Evolutionary conservation across 352 stramenopile species (phyloP).

Genomic region (Globisporangium echinulatum): DNA sequence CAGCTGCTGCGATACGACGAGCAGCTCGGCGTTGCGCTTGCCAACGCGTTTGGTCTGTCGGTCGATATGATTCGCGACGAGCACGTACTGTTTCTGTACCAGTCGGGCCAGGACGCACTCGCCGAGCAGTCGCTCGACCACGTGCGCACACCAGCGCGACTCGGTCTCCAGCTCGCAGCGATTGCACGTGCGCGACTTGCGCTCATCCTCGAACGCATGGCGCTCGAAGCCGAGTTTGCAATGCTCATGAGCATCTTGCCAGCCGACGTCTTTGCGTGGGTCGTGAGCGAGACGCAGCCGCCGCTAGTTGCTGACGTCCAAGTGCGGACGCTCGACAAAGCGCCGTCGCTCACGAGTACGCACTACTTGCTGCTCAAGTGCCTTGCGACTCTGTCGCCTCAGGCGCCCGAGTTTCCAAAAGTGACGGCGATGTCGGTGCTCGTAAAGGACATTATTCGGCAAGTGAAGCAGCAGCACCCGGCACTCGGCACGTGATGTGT

Average conservation of each 20-base stretch:
- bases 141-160: slow-evolving; percentile 53
- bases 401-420: slow-evolving; percentile 53
- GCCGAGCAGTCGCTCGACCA: slow-evolving; percentile 72
- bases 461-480: slow-evolving; percentile 46
- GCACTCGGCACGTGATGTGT: neutral
- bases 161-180: slow-evolving; percentile 49
- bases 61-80: slow-evolving; percentile 73
- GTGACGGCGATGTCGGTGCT: slow-evolving; percentile 70
- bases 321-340: slow-evolving; percentile 55
- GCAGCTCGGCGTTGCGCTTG: slow-evolving; percentile 49
- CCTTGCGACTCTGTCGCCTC: slow-evolving; percentile 37
- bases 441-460: slow-evolving; percentile 75
- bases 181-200: slow-evolving; percentile 67
- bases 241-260: slow-evolving; percentile 78
- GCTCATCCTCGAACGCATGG: slow-evolving; percentile 75
- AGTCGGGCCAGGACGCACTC: slow-evolving; percentile 57
- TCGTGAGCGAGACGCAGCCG: slow-evolving; percentile 44
- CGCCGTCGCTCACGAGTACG: slow-evolving; percentile 74
- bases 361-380: slow-evolving; percentile 69
- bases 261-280: slow-evolving; percentile 73
- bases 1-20: slow-evolving; percentile 67
- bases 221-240: slow-evolving; percentile 61
- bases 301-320: slow-evolving; percentile 50
- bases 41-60: slow-evolving; percentile 67
- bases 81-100: slow-evolving; percentile 77